phyloP scores from a whole-genome alignment of 306 rosid genomes.

The Neltuma alba region DNA sequence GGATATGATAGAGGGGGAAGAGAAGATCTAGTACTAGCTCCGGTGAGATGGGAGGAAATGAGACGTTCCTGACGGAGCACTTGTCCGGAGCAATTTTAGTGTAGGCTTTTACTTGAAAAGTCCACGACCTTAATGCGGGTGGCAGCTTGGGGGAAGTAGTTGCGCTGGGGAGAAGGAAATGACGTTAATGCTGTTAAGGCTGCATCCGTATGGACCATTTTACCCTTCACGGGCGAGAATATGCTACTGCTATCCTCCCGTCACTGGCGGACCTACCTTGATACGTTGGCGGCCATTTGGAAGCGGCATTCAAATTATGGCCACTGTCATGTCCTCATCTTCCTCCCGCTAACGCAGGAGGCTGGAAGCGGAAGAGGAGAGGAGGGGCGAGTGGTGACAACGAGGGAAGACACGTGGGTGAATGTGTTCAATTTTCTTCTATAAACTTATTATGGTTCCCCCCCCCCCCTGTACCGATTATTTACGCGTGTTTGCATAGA shows the following conservation, averaged over 20 bases:
- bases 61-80: neutral
- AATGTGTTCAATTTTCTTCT: too few relatives aligned
- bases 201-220: neutral
- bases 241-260: slow-evolving; percentile 5
- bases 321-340: too few relatives aligned
- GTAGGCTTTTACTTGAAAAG: slow-evolving; percentile 15
- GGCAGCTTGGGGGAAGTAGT: neutral
- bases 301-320: too few relatives aligned
- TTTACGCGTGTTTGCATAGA: too few relatives aligned
- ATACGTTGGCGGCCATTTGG: too few relatives aligned
- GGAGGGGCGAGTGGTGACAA: too few relatives aligned
- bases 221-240: slow-evolving; percentile 28
- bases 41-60: slow-evolving; percentile 2
- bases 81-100: slow-evolving; percentile 4
- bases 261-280: too few relatives aligned
- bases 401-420: too few relatives aligned
- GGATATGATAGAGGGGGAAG: neutral
- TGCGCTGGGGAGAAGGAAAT: slow-evolving; percentile 48
- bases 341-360: too few relatives aligned
- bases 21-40: neutral
- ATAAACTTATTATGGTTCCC: too few relatives aligned
- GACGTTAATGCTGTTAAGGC: slow-evolving; percentile 21
- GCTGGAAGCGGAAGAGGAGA: too few relatives aligned
- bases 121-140: slow-evolving; percentile 11
- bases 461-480: too few relatives aligned